Evolutionary conservation across 805 yeast genomes (phyloP).

Genomic region (Nakazawaea ernobii): DNA sequence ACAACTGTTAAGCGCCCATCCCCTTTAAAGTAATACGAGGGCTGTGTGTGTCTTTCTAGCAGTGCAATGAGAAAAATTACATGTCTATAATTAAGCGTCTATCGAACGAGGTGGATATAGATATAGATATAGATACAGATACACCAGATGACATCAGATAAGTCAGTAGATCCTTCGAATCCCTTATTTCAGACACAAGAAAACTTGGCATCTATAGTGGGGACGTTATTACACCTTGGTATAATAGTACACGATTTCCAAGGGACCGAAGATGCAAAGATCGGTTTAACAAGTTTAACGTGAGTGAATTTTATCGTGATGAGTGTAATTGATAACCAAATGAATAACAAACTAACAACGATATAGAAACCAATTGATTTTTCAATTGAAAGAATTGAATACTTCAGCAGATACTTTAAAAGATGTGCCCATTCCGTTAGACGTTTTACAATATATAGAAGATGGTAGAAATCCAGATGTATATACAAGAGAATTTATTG

Average conservation of each 20-base stretch:
- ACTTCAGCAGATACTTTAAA: constrained; percentile 25
- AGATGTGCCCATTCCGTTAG: constrained; percentile 60
- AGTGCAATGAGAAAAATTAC: no score
- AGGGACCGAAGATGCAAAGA: constrained; percentile 76
- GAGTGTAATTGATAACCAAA: constrained; percentile 5
- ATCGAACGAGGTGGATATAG: no score
- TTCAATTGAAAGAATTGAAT: constrained; percentile 30
- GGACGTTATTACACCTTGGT: constrained; percentile 83
- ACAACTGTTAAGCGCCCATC: no score
- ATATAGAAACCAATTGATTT: constrained; percentile 30
- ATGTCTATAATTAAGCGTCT: no score
- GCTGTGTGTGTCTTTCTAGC: no score
- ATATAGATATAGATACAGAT: no score
- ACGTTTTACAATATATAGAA: constrained; percentile 87
- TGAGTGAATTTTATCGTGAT: constrained; percentile 30
- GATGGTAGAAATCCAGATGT: constrained; percentile 97
- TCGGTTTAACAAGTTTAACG: constrained; percentile 45
- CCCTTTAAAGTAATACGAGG: no score
- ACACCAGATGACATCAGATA: constrained; percentile 7
- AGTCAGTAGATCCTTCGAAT: background rate
- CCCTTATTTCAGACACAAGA: constrained; percentile 26
- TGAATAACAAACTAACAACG: no score
- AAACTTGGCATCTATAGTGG: constrained; percentile 51
- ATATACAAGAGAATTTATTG: constrained; percentile 94
- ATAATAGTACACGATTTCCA: constrained; percentile 91